Base-by-base conservation (phyloP, 1,284 basidiomycete genomes). In the Apiotrichum porosum region DNA sequence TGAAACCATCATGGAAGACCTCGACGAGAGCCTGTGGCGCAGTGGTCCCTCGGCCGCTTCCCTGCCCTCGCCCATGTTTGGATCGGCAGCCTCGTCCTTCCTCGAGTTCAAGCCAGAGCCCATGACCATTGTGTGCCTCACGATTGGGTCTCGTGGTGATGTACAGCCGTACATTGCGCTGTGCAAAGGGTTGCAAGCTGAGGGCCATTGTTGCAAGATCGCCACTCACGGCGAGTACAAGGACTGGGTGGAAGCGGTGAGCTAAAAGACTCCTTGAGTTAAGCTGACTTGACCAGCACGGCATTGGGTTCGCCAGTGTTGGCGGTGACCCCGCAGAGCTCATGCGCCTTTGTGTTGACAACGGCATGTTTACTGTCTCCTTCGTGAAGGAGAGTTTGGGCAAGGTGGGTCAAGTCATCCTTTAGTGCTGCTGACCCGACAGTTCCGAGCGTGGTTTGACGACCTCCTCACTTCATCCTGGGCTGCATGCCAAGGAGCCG, bases 361-460 rank as follows among this genome's bases (percentile, higher is more conserved):
- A 97, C 69, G 91, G 95, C 51, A 95, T 86, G 56, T 97, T 97
- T 68, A 95, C 94, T 0, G 84, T 97, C 26, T 82, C 90, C 0
- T 97, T 97, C 74, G 74, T 97, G 63, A 91, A 85, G 65, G 94
- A 97, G 68, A 86, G 84, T 12, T 72, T 97, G 39, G 79, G 83
- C 51, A 94, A 91, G 81, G 89, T 88, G 47, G 23, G 66, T 49
- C 36, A 1, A 51, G 39, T 15, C n/a, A 35, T 13, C 35, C 36
- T n/a, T 36, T 24, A 12, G 9, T 8, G 22, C 13, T 33, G 35
- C 40, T 51, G 17, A 44, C n/a, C n/a, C 26, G 4, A 15, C 62
- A 92, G 84, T 97, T 97, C 77, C 85, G 94, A 46, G 88, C 87
- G 19, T 98, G 94, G 94, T 78, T 97, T 43, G 94, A 97, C 66